Evolutionary conservation across 83 land plant species (phyloP).

Genomic region (Picea abies): DNA sequence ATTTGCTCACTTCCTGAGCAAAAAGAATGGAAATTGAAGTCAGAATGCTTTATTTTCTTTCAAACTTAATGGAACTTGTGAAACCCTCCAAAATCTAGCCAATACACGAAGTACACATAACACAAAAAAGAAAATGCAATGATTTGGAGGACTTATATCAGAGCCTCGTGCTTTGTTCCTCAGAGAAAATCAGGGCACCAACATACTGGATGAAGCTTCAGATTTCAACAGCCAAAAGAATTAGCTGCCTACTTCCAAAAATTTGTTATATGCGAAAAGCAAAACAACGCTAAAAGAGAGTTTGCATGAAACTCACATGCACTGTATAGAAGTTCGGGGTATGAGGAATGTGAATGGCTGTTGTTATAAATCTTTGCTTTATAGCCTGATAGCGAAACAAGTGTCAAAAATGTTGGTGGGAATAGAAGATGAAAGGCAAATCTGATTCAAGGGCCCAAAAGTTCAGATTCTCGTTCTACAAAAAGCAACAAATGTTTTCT

Average conservation of each 20-base stretch:
- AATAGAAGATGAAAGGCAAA: background rate
- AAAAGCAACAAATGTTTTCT: background rate
- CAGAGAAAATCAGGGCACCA: background rate
- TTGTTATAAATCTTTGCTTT: background rate
- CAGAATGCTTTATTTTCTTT: background rate
- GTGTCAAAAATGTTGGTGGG: background rate
- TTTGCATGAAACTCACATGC: background rate
- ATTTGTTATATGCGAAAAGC: too few species aligned
- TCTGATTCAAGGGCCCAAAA: background rate
- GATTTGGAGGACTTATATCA: background rate
- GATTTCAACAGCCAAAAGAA: background rate
- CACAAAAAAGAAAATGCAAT: background rate
- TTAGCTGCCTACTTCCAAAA: background rate
- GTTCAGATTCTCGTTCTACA: background rate
- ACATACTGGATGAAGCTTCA: background rate
- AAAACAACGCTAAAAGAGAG: background rate
- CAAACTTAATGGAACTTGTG: background rate
- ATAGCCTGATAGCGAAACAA: background rate
- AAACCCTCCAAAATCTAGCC: background rate
- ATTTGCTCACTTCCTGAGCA: conserved; percentile 9
- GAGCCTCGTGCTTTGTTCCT: background rate
- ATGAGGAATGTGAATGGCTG: background rate
- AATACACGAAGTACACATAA: background rate
- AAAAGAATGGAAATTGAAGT: background rate
- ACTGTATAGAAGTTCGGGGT: background rate